Evolutionary conservation across 495 filamentous ascomycete species (phyloP).

Genomic region (Hypoxylon crocopeplum): DNA sequence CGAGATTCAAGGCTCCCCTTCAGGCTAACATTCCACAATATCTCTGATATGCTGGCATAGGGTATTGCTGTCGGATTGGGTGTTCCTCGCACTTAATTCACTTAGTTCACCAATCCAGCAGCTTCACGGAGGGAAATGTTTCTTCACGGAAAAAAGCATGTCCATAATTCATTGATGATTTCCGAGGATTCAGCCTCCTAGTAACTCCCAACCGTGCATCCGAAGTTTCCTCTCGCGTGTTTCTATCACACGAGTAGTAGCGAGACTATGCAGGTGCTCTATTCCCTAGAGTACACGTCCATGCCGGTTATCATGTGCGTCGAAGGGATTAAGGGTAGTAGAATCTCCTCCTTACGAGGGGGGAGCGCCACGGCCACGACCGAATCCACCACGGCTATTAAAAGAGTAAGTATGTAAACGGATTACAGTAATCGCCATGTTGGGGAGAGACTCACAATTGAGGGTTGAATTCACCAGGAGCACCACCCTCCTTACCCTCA

Average conservation of each 20-base stretch:
- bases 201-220: constrained; percentile 50
- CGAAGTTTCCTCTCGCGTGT: constrained; percentile 52
- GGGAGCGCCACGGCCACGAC: constrained; percentile 83
- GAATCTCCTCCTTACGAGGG: constrained; percentile 61
- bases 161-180: constrained; percentile 48
- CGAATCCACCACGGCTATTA: constrained; percentile 84
- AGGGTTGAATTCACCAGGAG: constrained; percentile 93
- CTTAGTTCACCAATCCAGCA: constrained; percentile 18
- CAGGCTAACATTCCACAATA: not conserved
- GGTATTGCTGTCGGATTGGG: not conserved
- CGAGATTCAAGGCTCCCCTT: not conserved
- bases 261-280: constrained; percentile 55
- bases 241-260: constrained; percentile 58
- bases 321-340: constrained; percentile 47
- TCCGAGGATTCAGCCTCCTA: constrained; percentile 50
- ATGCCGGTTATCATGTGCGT: constrained; percentile 53
- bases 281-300: constrained; percentile 59
- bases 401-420: constrained; percentile 38
- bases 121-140: constrained; percentile 15
- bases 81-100: constrained; percentile 10
- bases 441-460: constrained; percentile 69
- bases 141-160: constrained; percentile 43
- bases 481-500: constrained; percentile 94
- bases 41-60: too few relatives aligned
- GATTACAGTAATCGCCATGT: not conserved